Evolutionary conservation across 2,329 filamentous ascomycete species (phyloP).

Genomic region (Penicillium sp.): DNA sequence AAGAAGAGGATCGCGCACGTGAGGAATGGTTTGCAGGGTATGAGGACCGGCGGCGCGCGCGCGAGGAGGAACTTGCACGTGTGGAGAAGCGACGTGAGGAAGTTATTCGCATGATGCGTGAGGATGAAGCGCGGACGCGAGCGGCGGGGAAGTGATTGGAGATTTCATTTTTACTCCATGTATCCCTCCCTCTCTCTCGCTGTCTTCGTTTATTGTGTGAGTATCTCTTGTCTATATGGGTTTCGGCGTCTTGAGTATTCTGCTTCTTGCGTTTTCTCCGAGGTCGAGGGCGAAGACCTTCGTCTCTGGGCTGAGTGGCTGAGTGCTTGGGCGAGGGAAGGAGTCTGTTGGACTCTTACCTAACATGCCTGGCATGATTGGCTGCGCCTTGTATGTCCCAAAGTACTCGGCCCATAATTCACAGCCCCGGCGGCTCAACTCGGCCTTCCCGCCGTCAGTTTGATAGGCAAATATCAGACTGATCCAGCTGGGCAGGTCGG

Average conservation of each 20-base stretch:
- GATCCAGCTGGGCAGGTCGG: background rate
- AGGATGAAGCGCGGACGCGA: slow-evolving; percentile 27
- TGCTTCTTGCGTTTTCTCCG: slow-evolving; percentile 12
- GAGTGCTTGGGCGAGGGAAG: background rate
- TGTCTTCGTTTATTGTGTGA: slow-evolving; percentile 7
- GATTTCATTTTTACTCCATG: background rate
- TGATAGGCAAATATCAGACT: background rate
- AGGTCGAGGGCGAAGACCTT: background rate
- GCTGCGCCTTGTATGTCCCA: background rate
- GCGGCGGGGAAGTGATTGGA: slow-evolving; percentile 14
- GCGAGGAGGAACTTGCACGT: slow-evolving; percentile 51
- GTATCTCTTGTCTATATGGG: slow-evolving; percentile 18
- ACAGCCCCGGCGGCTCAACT: too few species aligned
- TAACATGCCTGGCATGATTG: background rate
- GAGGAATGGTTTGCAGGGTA: slow-evolving; percentile 85
- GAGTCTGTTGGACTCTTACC: background rate
- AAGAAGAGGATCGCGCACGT: slow-evolving; percentile 75
- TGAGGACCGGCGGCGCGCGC: slow-evolving; percentile 59
- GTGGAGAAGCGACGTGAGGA: slow-evolving; percentile 36
- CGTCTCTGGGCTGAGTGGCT: background rate
- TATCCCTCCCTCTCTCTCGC: background rate
- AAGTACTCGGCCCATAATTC: too few species aligned
- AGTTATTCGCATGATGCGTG: slow-evolving; percentile 36
- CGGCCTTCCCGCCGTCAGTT: background rate
- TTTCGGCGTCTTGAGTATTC: slow-evolving; percentile 13